phyloP scores from a whole-genome alignment of 306 rosid genomes.

The Luffa acutangula region DNA sequence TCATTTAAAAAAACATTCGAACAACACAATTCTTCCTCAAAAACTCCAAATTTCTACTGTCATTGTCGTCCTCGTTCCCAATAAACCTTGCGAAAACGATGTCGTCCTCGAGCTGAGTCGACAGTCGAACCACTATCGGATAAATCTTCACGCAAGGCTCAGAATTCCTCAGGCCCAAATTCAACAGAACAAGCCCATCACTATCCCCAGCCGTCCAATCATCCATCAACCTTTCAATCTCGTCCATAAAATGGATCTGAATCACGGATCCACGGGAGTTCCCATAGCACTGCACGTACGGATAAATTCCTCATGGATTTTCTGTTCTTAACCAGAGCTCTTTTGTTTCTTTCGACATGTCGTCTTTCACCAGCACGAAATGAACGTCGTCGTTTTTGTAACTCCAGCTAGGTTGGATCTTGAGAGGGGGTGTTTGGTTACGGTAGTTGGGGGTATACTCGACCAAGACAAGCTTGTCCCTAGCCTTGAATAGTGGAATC shows the following conservation, averaged over 20 bases:
- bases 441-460: neutral
- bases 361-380: neutral
- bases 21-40: no score
- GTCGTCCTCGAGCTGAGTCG: neutral
- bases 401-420: neutral
- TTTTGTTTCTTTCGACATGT: neutral
- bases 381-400: neutral
- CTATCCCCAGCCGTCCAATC: neutral
- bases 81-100: neutral
- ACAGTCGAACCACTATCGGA: neutral
- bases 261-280: neutral
- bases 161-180: neutral
- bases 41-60: no score
- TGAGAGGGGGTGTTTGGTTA: neutral
- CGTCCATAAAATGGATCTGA: neutral
- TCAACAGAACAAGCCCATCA: neutral
- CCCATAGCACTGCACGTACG: neutral
- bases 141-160: neutral
- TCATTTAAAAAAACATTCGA: no score
- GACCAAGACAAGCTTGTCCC: neutral
- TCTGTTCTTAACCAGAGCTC: no score
- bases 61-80: no score
- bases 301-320: no score
- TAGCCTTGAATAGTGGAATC: neutral
- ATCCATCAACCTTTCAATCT: neutral